Evolutionary conservation across 306 rosid genomes (phyloP).

Genomic region (Vigna trinervia): DNA sequence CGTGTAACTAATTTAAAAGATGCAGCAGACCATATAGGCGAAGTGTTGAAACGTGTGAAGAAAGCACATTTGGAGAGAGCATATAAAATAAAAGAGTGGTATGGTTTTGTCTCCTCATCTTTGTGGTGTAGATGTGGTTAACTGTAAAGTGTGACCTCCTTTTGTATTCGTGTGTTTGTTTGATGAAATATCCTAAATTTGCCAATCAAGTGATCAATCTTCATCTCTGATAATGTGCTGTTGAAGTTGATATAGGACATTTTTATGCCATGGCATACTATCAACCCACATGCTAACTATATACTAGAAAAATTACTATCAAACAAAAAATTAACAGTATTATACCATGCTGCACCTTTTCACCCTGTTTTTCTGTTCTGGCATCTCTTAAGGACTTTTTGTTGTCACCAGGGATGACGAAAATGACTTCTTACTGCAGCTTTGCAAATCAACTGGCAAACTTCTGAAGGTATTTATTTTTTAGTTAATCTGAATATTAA

Average conservation of each 20-base stretch:
- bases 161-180: conserved; percentile 22
- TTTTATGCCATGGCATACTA: background rate
- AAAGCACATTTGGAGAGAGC: conserved; percentile 86
- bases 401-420: conserved; percentile 73
- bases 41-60: conserved; percentile 95
- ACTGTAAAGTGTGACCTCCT: conserved; percentile 5
- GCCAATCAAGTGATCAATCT: background rate
- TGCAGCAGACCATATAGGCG: conserved; percentile 95
- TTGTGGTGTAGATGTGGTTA: conserved; percentile 9
- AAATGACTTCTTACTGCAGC: conserved; percentile 83
- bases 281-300: background rate
- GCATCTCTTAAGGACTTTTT: background rate
- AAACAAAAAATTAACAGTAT: background rate
- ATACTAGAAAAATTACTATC: background rate
- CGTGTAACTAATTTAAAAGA: conserved; percentile 94
- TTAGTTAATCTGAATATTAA: background rate
- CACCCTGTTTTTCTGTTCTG: background rate
- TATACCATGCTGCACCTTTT: background rate
- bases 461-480: conserved; percentile 69
- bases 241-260: background rate
- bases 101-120: conserved; percentile 40
- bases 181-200: conserved; percentile 2
- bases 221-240: conserved; percentile 1
- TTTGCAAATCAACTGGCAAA: conserved; percentile 79
- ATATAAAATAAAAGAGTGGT: conserved; percentile 84